These are phyloP conservation scores for Oenanthe javanica DNA, from an alignment of 140 eudicot genomes.

Conservation along the genomic window DNA sequence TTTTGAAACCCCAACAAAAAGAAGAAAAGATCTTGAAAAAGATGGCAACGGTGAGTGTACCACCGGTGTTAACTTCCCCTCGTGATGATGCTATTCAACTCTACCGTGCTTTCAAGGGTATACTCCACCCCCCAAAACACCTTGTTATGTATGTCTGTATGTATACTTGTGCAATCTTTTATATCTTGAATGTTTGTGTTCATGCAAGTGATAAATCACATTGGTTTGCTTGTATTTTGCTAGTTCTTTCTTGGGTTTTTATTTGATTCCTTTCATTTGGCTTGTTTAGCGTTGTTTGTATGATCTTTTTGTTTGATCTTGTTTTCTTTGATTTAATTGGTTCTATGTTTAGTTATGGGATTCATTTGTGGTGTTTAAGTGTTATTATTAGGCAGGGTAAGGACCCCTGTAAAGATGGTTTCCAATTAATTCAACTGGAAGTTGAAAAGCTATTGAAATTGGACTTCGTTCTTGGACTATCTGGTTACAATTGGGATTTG, in stretches of 20 bases:
- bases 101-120: conserved; percentile 7
- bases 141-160: background rate
- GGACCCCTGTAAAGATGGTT: background rate
- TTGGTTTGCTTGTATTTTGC: too few species aligned
- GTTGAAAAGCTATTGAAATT: background rate
- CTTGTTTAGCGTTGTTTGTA: too few species aligned
- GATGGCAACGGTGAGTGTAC: background rate
- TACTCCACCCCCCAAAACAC: too few species aligned
- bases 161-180: too few species aligned
- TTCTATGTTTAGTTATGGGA: background rate
- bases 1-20: background rate
- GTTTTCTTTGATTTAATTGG: too few species aligned
- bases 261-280: too few species aligned
- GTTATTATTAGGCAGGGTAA: background rate
- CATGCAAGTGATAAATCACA: background rate
- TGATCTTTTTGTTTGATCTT: too few species aligned
- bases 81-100: conserved; percentile 8
- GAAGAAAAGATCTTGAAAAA: too few species aligned
- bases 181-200: too few species aligned
- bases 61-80: conserved; percentile 4
- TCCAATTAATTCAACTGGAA: too few species aligned
- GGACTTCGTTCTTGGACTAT: background rate
- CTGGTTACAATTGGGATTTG: background rate
- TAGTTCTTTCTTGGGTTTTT: too few species aligned
- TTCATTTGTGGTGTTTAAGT: too few species aligned